Base-by-base conservation (phyloP, 1,139 yeast species). In the Eremothecium sinecaudum region DNA sequence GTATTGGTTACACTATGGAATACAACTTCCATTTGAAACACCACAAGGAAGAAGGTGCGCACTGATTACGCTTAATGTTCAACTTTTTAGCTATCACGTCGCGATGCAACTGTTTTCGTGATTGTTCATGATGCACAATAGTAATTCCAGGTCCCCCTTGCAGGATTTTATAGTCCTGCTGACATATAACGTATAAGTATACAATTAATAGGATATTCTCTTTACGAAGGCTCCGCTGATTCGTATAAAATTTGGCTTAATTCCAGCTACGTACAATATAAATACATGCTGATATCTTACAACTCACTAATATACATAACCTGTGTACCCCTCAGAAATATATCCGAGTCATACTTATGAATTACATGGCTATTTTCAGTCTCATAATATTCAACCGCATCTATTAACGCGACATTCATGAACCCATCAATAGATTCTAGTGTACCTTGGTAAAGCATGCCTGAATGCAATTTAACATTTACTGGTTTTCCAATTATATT, bases 351-450 rank as follows among this genome's bases (percentile, higher is more conserved):
- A 28, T 67, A 67, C 36, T 69, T 71, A 39, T 75, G 75, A 33
- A 69, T 64, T 34, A 64, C 63, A 11, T 76, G 77, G 34, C 72
- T 71, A 18, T 73, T 72, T 31, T 64, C 63, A 23, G 42, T 49
- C 33, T 56, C 61, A 35, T 52, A 56, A 35, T 56, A 59, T 56
- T 90, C 97, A 34, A 71, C 67, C 3, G 94, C 76, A 35, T 76
- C 71, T 39, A 80, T 86, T 48, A 90, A 67, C 4, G 90, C 94
- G 36, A 90, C 79, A 60, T 92, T 92, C 96, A 90, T 87, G 62
- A 78, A 92, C 11, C 98, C 97, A 55, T 90, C 99, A 37, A 90
- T 87, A 32, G 95, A 82, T 48, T 83, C 92, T 39, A 90, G 69
- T 40, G 65, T 70, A 11, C 82, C 83, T 30, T 66, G 71, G 59